Evolutionary conservation across 202 grass and related monocot species (phyloP), one percentile per base, ranked within the genome.

Genomic region (Dendrocalamus latiflorus): DNA sequence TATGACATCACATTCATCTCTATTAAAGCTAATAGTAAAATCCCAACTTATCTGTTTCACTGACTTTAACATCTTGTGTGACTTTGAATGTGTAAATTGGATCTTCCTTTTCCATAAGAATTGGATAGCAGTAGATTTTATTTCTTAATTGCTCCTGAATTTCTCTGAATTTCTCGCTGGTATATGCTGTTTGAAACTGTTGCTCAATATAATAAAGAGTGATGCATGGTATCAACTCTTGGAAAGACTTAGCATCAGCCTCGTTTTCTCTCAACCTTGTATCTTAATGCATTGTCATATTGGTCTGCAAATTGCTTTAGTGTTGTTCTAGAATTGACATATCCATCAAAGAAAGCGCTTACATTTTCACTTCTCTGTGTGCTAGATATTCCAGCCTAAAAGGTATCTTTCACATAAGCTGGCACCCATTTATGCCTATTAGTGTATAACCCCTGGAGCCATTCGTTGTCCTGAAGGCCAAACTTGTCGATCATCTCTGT

Each of bases 141-240:
- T 62, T 72, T 78, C 17, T 71, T 11, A 91, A 72, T 38, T 86
- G 80, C 77, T 88, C 77, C 51, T 88, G 77, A 85, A 91, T 88
- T 78, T 78, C 77, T 30, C 0, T 9, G 57, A 88, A 91, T 17
- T 78, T 74, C 11, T 72, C 66, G 16, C 76, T 91, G 70, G 85
- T 88, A 51, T 91, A 91, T 17, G 68, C 65, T 58, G 48, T 10
- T 65, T 81, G 55, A 47, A 86, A 85, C 76, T 85, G 85, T 47
- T 85, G 68, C 61, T 88, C 89, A 38, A 91, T 82, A 69, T 85
- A 20, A 88, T 85, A 77, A 79, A 22, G 20, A 50, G 76, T 47
- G 57, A 82, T 67, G 77, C 28, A 72, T 85, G 85, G 54, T 78
- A 82, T 62, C 77, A 78, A 4, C 84, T 58, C 65, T 72, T 86